Conservation (phyloP, 2,329 filamentous ascomycete species). For the Trichoderma brevicompactum region DNA sequence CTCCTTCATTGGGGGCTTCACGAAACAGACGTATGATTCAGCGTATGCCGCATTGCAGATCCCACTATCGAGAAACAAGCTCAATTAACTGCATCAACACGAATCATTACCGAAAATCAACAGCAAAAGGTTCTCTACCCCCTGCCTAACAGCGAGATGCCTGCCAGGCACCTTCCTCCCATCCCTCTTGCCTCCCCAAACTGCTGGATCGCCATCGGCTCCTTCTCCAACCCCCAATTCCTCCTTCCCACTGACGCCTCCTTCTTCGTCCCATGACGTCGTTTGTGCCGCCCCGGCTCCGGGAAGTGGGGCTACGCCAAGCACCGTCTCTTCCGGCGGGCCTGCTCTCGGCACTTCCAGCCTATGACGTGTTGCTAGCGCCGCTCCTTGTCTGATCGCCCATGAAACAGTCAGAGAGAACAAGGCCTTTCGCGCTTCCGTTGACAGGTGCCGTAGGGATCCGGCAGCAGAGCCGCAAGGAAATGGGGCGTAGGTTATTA, state of each 20-base stretch:
- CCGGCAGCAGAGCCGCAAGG: neutral
- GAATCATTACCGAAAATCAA: too few species aligned
- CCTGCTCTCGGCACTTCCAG: conserved; percentile 21
- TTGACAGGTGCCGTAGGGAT: neutral
- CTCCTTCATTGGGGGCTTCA: neutral
- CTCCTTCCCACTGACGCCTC: neutral
- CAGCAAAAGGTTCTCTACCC: too few species aligned
- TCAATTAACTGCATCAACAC: neutral
- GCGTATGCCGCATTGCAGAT: conserved; percentile 15
- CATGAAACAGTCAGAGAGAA: neutral
- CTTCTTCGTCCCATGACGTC: conserved; percentile 16
- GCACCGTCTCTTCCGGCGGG: conserved; percentile 22
- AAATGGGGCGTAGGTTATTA: neutral
- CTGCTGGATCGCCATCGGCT: neutral
- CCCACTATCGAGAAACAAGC: neutral
- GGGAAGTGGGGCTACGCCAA: conserved; percentile 25
- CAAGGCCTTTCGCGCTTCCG: neutral
- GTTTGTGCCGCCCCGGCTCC: conserved; percentile 18
- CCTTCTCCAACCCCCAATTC: neutral
- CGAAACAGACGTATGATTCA: conserved; percentile 19
- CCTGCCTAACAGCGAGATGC: too few species aligned
- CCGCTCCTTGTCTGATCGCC: neutral
- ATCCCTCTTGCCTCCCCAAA: neutral
- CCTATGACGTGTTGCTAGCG: conserved; percentile 21
- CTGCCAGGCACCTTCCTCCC: too few species aligned